A percentile compares a stretch with the other conserved stretches of the same genome.
Conservation (phyloP, 73 alveolate genomes). For the Paraurostyla sp. region DNA sequence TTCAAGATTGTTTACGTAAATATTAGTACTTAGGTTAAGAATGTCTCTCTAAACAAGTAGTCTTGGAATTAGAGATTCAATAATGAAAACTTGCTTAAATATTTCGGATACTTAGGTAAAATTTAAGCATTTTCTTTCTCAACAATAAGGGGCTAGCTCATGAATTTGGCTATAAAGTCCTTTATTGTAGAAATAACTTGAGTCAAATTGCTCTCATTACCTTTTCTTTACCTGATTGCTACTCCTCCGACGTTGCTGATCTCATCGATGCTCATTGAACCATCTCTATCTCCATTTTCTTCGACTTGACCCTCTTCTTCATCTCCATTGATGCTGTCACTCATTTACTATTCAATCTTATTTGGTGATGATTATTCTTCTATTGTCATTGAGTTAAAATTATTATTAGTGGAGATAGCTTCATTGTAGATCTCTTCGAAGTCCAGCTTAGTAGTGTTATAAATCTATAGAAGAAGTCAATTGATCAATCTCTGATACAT, state of each 20-base stretch:
- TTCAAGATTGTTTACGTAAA: neutral
- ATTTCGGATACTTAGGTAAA: slow-evolving; percentile 70
- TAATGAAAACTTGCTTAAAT: slow-evolving; percentile 51
- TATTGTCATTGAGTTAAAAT: neutral
- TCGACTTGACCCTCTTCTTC: slow-evolving; percentile 48
- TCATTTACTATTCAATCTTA: neutral
- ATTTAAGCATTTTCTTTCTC: slow-evolving; percentile 38
- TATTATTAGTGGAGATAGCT: neutral
- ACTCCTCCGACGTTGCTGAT: neutral
- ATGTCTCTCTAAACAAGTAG: slow-evolving; percentile 50
- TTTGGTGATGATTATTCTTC: neutral
- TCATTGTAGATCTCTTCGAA: slow-evolving; percentile 21
- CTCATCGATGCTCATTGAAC: neutral
- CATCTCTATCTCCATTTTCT: slow-evolving; percentile 5
- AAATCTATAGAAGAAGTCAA: slow-evolving; percentile 1
- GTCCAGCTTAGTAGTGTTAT: neutral
- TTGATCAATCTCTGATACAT: slow-evolving; percentile 51
- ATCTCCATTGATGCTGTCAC: neutral
- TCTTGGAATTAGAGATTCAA: slow-evolving; percentile 60
- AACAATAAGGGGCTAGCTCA: slow-evolving; percentile 62
- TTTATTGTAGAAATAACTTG: slow-evolving; percentile 44
- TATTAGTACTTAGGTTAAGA: slow-evolving; percentile 44
- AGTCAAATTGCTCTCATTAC: slow-evolving; percentile 34
- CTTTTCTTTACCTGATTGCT: neutral
- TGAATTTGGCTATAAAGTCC: slow-evolving; percentile 42